Evolutionary conservation across 2,329 filamentous ascomycete genomes (phyloP), one percentile per base, ranked within the genome.

Genomic region (Colletotrichum godetiae): DNA sequence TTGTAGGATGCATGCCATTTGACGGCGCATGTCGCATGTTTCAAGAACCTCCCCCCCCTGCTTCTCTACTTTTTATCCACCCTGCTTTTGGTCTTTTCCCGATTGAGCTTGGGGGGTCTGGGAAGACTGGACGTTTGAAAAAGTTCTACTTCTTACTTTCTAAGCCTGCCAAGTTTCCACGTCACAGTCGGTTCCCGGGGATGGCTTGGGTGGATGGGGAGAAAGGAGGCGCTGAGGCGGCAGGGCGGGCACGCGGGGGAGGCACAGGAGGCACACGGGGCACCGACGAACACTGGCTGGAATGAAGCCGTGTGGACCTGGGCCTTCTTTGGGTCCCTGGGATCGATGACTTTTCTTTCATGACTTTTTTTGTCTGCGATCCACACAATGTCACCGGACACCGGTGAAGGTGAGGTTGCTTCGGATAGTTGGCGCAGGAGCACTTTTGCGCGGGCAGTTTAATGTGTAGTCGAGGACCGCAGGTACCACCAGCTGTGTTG

Each of bases 21-120:
- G 67, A 60, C 61, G 71, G 67, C 71, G 70, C 66, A 60, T 69
- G 70, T 72, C 70, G 70, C 67, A 71, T 71, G 71, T 73, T 71
- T 71, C 71, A 5, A 73, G 52, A 56, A 37, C 67, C 71, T 13
- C 27, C 27, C 27, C 27, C 27, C 27, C 37, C 60, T 56, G 11
- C 62, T 55, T 57, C 27, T 52, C 53, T 56, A 4, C 53, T 56
- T 22, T 22, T 24, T 56, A 7, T 19, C 12, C 52, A 6, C 37
- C 37, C 37, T 63, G 8, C 7, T 49, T 46, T 46, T 15, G 13
- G 4, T 13, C 37, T 46, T 46, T 62, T 33, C 66, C 49, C 19
- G 35, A 55, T 10, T 15, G 24, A 58, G 66, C 27, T 12, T 67
- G 56, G 65, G 56, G 65, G 42, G 42, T n/a, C 27, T 29, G 27